Percentiles rank a stretch among this genome's conserved stretches.
phyloP scores from a whole-genome alignment of 164 flowering plant species.

The Tetrastigma voinierianum region DNA sequence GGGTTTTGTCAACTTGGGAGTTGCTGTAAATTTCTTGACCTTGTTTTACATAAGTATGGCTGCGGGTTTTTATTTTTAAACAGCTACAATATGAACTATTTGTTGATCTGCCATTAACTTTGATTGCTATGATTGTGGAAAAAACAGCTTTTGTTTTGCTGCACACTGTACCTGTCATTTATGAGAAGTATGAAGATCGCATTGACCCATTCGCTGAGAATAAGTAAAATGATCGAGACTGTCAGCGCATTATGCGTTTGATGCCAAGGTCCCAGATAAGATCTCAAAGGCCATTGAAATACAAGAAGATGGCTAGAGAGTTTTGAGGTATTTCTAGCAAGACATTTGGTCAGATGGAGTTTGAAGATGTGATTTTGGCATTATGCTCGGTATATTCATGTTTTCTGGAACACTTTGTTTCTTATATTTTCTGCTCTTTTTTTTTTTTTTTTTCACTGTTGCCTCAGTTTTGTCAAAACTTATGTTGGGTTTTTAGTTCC shows the following conservation, averaged over 20 bases:
- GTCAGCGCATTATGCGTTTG: constrained; percentile 71
- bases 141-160: constrained; percentile 64
- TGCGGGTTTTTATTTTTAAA: not conserved
- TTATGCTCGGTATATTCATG: constrained; percentile 14
- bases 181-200: constrained; percentile 77
- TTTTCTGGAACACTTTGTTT: constrained; percentile 10
- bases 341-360: constrained; percentile 4
- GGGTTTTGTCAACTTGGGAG: constrained; percentile 55
- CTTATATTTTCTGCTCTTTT: not conserved
- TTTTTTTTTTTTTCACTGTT: too few species aligned
- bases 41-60: constrained; percentile 46
- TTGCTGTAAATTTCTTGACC: constrained; percentile 59
- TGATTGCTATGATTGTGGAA: not conserved
- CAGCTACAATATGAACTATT: not conserved
- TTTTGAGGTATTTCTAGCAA: not conserved
- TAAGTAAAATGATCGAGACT: constrained; percentile 54
- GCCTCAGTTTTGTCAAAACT: constrained; percentile 2
- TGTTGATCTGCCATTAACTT: not conserved
- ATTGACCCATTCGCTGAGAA: constrained; percentile 67
- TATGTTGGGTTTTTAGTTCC: too few species aligned
- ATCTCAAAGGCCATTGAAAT: constrained; percentile 50
- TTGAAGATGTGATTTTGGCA: constrained; percentile 8
- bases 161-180: constrained; percentile 68
- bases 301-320: constrained; percentile 39
- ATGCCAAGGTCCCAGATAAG: constrained; percentile 61